Evolutionary conservation across 129 eudicot species (phyloP).

Genomic region (Chrysanthemum seticuspe): DNA sequence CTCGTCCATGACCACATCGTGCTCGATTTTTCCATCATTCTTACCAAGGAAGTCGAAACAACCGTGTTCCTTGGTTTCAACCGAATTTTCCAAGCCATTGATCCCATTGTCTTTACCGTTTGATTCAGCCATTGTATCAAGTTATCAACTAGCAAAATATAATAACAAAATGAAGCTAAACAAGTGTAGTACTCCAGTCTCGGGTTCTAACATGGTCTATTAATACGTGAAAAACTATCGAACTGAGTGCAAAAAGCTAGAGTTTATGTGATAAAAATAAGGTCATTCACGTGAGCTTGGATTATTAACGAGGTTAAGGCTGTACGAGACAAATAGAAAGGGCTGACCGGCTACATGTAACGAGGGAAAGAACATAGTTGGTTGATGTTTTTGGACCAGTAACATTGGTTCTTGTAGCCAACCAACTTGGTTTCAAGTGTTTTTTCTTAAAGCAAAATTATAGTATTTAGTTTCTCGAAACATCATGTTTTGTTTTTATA

Average conservation of each 20-base stretch:
- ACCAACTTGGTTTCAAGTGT: constrained; percentile 2
- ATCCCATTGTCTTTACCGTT: neutral
- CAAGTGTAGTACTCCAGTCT: neutral
- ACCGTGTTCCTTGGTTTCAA: constrained; percentile 33
- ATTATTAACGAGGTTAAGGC: neutral
- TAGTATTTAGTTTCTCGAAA: too few species aligned
- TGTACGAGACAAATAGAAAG: neutral
- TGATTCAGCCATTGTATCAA: constrained; percentile 12
- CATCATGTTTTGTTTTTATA: too few species aligned
- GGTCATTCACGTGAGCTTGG: neutral
- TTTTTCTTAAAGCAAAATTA: neutral
- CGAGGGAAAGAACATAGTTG: constrained; percentile 6
- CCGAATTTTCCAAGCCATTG: constrained; percentile 17
- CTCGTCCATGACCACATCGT: constrained; percentile 38
- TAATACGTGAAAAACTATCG: neutral
- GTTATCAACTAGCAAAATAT: neutral
- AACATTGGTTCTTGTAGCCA: constrained; percentile 13
- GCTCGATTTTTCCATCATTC: constrained; percentile 33
- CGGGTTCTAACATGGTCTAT: neutral
- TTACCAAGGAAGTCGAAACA: constrained; percentile 37
- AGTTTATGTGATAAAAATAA: neutral
- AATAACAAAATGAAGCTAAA: neutral
- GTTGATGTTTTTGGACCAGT: constrained; percentile 5
- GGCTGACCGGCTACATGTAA: constrained; percentile 12
- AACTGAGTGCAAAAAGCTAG: neutral